Percentiles rank a stretch among this genome's conserved stretches.
phyloP scores from a whole-genome alignment of 78 protist genomes.

The Dictyostelium firmibasis region DNA sequence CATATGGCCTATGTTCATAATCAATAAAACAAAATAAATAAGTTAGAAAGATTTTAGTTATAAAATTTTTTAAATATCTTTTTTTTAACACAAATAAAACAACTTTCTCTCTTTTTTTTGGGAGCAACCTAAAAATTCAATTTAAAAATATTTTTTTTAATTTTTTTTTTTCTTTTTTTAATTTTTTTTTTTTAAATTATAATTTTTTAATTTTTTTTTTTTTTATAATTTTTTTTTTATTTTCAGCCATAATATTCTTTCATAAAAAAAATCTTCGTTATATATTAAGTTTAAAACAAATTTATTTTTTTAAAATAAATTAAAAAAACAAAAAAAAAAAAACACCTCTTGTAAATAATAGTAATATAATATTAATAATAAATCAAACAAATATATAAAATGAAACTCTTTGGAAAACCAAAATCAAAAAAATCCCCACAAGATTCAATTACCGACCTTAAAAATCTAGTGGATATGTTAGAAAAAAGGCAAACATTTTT shows the following conservation, averaged over 20 bases:
- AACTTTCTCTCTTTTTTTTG: neutral
- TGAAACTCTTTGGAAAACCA: conserved; percentile 59
- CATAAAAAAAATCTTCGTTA: neutral
- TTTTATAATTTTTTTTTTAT: too few species aligned
- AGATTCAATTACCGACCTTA: conserved; percentile 44
- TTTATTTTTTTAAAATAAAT: too few species aligned
- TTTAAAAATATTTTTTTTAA: too few species aligned
- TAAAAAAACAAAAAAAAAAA: too few species aligned
- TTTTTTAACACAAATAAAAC: too few species aligned
- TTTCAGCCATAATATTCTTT: too few species aligned
- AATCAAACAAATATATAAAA: neutral
- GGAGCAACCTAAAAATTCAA: neutral
- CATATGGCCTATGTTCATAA: conserved; percentile 33
- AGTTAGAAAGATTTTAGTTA: too few species aligned
- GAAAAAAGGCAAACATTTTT: conserved; percentile 59
- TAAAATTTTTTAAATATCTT: too few species aligned
- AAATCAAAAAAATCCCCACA: conserved; percentile 3
- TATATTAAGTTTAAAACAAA: neutral
- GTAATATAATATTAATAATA: neutral
- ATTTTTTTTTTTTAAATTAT: too few species aligned
- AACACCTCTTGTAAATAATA: too few species aligned
- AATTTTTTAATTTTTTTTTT: too few species aligned
- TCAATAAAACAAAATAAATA: neutral
- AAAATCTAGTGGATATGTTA: conserved; percentile 38
- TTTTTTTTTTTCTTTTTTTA: too few species aligned